phyloP scores from a whole-genome alignment of 768 basidiomycete genomes.

The Lanmaoa pseudosensibilis region DNA sequence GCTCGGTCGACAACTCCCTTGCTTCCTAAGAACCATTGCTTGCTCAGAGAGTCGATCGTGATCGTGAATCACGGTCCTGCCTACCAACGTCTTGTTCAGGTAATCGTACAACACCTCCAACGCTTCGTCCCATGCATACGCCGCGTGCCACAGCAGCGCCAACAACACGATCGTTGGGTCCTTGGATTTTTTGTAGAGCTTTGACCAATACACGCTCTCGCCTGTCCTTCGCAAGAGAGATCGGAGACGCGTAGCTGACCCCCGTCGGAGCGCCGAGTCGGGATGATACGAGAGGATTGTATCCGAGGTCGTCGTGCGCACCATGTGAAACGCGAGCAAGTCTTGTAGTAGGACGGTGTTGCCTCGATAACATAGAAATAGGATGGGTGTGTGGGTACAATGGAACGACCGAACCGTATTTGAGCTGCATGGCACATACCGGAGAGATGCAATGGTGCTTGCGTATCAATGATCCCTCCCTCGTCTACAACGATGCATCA shows the following conservation, averaged over 20 bases:
- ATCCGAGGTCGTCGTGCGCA: constrained; percentile 26
- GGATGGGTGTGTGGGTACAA: background rate
- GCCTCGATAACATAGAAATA: background rate
- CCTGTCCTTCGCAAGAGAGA: constrained; percentile 9
- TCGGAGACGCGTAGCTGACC: constrained; percentile 4
- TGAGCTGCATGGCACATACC: constrained; percentile 22
- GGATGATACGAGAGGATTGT: constrained; percentile 18
- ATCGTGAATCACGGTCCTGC: background rate
- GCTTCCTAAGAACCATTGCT: background rate
- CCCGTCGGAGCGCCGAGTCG: background rate
- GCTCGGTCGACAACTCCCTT: background rate
- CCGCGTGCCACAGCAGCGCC: constrained; percentile 49
- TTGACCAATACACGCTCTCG: constrained; percentile 8
- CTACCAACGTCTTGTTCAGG: constrained; percentile 1
- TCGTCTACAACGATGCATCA: background rate
- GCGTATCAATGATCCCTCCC: background rate
- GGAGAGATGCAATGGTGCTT: constrained; percentile 31
- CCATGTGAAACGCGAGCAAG: constrained; percentile 49
- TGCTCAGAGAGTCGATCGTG: background rate
- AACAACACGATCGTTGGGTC: constrained; percentile 54
- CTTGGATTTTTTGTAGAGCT: constrained; percentile 9
- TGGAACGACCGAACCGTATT: background rate
- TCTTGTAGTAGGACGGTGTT: constrained; percentile 31
- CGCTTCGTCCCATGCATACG: constrained; percentile 58
- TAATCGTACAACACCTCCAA: constrained; percentile 37